Evolutionary conservation across 495 filamentous ascomycete species (phyloP).

Genomic region (Delitschia confertaspora): DNA sequence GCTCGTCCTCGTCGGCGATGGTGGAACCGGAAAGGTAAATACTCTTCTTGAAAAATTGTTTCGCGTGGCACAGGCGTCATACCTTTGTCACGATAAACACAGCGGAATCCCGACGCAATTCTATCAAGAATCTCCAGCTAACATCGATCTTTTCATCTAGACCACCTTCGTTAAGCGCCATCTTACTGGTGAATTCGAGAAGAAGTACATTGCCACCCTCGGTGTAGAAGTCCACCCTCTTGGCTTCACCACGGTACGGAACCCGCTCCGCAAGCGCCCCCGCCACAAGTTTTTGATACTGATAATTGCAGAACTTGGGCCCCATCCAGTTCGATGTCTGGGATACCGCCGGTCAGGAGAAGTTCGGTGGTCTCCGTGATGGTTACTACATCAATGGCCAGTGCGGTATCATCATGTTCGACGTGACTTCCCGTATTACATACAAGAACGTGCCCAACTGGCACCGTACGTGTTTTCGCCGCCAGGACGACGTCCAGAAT

Average conservation of each 20-base stretch:
- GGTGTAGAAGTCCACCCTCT: slow-evolving; percentile 99
- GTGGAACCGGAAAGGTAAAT: slow-evolving; percentile 97
- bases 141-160: slow-evolving; percentile 39
- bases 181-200: slow-evolving; percentile 99
- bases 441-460: slow-evolving; percentile 99
- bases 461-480: slow-evolving; percentile 72
- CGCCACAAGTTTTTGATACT: slow-evolving; percentile 4
- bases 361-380: slow-evolving; percentile 99
- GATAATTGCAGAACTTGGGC: slow-evolving; percentile 67
- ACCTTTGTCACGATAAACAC: slow-evolving; percentile 5
- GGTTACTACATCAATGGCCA: slow-evolving; percentile 99
- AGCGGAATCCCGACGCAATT: slow-evolving; percentile 18
- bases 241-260: slow-evolving; percentile 79
- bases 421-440: slow-evolving; percentile 98
- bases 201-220: slow-evolving; percentile 99
- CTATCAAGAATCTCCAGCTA: slow-evolving; percentile 2
- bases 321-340: slow-evolving; percentile 98
- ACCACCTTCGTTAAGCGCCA: slow-evolving; percentile 99
- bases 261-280: background rate
- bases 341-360: slow-evolving; percentile 99
- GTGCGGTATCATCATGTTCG: slow-evolving; percentile 99
- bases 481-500: slow-evolving; percentile 12
- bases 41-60: background rate
- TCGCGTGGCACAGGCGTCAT: background rate
- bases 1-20: slow-evolving; percentile 98